These are phyloP conservation scores for Geotrichum reessii DNA, from an alignment of 1,139 yeast species.

Conservation along the genomic window DNA sequence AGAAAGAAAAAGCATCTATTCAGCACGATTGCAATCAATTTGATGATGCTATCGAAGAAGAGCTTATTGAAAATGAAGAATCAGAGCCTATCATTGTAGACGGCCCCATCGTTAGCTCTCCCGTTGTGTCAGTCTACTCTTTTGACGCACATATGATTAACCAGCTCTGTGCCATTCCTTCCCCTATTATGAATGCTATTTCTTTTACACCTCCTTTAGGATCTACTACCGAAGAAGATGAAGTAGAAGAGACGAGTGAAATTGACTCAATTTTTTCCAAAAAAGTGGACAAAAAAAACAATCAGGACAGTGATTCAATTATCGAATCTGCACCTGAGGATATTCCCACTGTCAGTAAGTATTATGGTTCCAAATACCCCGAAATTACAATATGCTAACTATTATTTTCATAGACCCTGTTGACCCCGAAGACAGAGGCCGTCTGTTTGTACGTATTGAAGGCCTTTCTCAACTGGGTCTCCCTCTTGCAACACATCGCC, in stretches of 20 bases:
- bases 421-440: slow-evolving; percentile 55
- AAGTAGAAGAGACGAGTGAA: slow-evolving; percentile 17
- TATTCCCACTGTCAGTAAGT: not conserved
- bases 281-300: not conserved
- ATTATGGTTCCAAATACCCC: not conserved
- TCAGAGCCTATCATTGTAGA: not conserved
- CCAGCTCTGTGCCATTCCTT: slow-evolving; percentile 26
- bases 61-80: not conserved
- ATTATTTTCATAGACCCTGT: slow-evolving; percentile 17
- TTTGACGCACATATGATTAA: slow-evolving; percentile 22
- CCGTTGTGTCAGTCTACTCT: slow-evolving; percentile 9
- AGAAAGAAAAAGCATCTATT: not conserved
- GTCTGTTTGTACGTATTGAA: slow-evolving; percentile 64
- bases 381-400: no score
- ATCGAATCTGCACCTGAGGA: slow-evolving; percentile 4
- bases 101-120: slow-evolving; percentile 4
- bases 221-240: slow-evolving; percentile 8
- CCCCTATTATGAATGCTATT: slow-evolving; percentile 25
- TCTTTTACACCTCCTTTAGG: slow-evolving; percentile 21
- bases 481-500: slow-evolving; percentile 42
- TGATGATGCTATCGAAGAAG: slow-evolving; percentile 1
- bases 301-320: slow-evolving; percentile 4
- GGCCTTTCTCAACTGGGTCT: slow-evolving; percentile 55
- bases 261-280: slow-evolving; percentile 15
- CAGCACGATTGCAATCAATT: not conserved